Percentiles rank a stretch among this genome's conserved stretches.
These are phyloP conservation scores for Cyclotella atomus DNA, from an alignment of 108 stramenopile species.

Conservation along the genomic window DNA sequence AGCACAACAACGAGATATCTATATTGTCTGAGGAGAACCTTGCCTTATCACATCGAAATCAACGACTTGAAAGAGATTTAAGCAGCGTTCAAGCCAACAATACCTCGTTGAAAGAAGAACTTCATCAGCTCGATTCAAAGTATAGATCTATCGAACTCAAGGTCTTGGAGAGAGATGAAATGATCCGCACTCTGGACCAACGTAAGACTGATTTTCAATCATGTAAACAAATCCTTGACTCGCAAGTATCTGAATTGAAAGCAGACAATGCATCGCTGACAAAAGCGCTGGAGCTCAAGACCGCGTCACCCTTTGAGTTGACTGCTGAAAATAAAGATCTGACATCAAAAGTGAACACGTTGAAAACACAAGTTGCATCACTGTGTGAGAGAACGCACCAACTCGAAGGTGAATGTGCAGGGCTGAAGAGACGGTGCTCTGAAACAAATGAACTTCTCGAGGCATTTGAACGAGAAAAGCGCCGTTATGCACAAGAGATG, in stretches of 20 bases:
- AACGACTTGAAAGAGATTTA: constrained; percentile 6
- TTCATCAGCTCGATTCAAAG: constrained; percentile 3
- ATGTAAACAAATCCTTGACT: constrained; percentile 15
- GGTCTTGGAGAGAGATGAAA: constrained; percentile 3
- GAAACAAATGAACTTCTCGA: constrained; percentile 14
- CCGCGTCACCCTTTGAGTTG: constrained; percentile 10
- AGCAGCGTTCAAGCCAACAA: constrained; percentile 8
- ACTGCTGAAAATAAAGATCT: constrained; percentile 1
- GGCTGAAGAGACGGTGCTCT: neutral
- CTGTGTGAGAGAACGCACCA: constrained; percentile 1
- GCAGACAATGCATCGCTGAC: constrained; percentile 14
- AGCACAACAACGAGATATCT: constrained; percentile 14
- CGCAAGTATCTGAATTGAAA: constrained; percentile 10
- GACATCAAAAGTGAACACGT: neutral
- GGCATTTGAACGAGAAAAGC: constrained; percentile 22
- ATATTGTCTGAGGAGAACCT: neutral
- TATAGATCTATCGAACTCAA: constrained; percentile 7
- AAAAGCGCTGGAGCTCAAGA: constrained; percentile 1
- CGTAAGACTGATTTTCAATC: constrained; percentile 22
- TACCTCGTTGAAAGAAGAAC: constrained; percentile 9
- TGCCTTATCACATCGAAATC: constrained; percentile 1
- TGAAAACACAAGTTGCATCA: neutral
- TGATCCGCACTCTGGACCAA: neutral
- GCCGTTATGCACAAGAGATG: constrained; percentile 9
- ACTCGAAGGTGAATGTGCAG: constrained; percentile 2